Base-by-base conservation (phyloP, 164 flowering plant genomes). In the Dillenia suffruticosa region DNA sequence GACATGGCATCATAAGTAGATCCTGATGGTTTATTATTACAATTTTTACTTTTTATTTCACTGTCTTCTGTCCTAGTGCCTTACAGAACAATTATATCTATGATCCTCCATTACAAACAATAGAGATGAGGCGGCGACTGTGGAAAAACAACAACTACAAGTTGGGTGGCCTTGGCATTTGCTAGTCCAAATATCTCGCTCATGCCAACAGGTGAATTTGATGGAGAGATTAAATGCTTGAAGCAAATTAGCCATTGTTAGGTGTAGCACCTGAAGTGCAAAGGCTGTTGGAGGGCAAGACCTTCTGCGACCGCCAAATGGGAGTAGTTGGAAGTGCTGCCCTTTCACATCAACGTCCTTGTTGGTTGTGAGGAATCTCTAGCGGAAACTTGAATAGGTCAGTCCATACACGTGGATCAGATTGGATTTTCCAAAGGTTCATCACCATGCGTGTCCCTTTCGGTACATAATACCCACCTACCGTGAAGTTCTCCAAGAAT, bases 221-320 rank as follows among this genome's bases (percentile, higher is more conserved):
- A 16, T 10, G 63, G 66, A 9, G 0, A 72, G 12, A 1, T 72
- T 63, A 59, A 63, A 72, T 24, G 12, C 59, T 5, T 72, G 72
- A 1, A 68, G 51, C 5, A 72, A 46, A 10, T 32, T 51, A n/a
- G 76, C 76, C 12, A 69, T 9, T 2, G 62, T 17, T 9, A 73
- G 40, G 2, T 51, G 63, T 12, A 53, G 1, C 10, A 64, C 22
- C 13, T 60, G 68, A 2, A 60, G 47, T 1, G 46, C 72, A 15
- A 64, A 56, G 11, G 63, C 12, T 1, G 45, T 40, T 10, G 72
- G 72, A 7, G 72, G 69, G 44, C 26, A 24, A 1, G 26, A 24
- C 26, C 26, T 24, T 24, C 26, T 24, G 26, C 26, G 2, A 3
- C 26, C 72, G 64, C 76, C 65, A 22, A 72, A 68, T 24, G 76